Evolutionary conservation across 352 stramenopile species (phyloP).

Genomic region (Pythium sukuiense): DNA sequence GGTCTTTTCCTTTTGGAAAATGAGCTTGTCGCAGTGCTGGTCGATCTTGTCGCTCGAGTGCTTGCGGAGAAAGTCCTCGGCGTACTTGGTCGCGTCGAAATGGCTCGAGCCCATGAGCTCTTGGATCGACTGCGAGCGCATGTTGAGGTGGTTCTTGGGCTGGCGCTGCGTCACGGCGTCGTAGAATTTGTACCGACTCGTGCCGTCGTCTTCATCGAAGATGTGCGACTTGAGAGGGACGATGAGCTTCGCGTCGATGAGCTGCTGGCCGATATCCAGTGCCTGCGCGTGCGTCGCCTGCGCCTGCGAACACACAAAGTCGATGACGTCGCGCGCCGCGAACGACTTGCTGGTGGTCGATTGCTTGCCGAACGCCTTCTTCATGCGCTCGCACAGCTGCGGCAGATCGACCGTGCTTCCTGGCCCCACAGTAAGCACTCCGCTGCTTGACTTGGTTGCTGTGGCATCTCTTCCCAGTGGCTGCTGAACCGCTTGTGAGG

Average conservation of each 20-base stretch:
- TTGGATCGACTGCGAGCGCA: constrained; percentile 70
- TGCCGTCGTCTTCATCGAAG: constrained; percentile 56
- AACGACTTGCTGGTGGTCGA: constrained; percentile 80
- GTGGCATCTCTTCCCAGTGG: background rate
- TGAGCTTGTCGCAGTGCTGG: constrained; percentile 68
- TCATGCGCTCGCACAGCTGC: constrained; percentile 70
- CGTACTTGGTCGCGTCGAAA: constrained; percentile 76
- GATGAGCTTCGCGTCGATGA: constrained; percentile 74
- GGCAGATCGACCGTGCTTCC: constrained; percentile 51
- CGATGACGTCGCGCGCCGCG: constrained; percentile 58
- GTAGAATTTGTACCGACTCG: constrained; percentile 62
- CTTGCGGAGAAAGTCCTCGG: constrained; percentile 76
- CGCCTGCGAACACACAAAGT: constrained; percentile 59
- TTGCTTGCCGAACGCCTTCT: constrained; percentile 66
- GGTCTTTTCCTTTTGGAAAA: constrained; percentile 81
- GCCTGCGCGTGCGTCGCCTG: constrained; percentile 39
- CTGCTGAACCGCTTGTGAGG: background rate
- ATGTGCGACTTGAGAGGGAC: constrained; percentile 76
- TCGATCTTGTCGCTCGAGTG: constrained; percentile 78
- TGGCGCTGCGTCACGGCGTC: constrained; percentile 47
- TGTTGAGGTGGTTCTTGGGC: constrained; percentile 68
- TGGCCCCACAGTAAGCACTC: constrained; percentile 25
- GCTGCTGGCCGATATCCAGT: constrained; percentile 56
- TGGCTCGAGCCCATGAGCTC: constrained; percentile 70
- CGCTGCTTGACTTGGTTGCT: background rate